Evolutionary conservation across 257 asterid genomes (phyloP).

Genomic region (Leptodermis oblonga): DNA sequence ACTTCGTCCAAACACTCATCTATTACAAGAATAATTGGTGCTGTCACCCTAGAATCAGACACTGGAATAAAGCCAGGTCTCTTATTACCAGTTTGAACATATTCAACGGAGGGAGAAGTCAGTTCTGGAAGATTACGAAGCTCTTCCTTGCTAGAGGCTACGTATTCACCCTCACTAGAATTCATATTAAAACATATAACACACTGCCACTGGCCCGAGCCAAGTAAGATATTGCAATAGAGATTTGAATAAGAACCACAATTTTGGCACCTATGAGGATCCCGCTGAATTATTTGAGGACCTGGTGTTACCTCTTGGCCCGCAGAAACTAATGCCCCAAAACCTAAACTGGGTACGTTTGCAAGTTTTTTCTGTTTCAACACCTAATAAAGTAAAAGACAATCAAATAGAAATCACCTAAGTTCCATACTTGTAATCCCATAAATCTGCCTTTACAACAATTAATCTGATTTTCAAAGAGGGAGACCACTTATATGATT

Average conservation of each 20-base stretch:
- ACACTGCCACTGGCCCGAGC: constrained; percentile 99
- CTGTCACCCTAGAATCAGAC: constrained; percentile 73
- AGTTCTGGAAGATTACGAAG: constrained; percentile 74
- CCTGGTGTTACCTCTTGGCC: constrained; percentile 81
- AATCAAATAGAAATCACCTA: too few species aligned
- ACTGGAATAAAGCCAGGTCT: constrained; percentile 81
- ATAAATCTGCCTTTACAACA: too few species aligned
- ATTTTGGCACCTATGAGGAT: constrained; percentile 82
- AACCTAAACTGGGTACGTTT: constrained; percentile 77
- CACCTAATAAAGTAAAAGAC: constrained; percentile 45
- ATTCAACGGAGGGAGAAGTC: constrained; percentile 73
- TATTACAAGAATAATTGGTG: constrained; percentile 80
- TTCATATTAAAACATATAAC: constrained; percentile 77
- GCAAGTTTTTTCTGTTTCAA: constrained; percentile 84
- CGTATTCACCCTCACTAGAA: constrained; percentile 86
- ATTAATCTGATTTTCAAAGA: too few species aligned
- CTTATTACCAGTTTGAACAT: constrained; percentile 63
- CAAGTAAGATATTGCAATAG: constrained; percentile 76
- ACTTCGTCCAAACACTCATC: constrained; percentile 93
- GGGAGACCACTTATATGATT: too few species aligned
- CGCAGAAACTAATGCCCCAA: constrained; percentile 87
- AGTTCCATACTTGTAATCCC: too few species aligned
- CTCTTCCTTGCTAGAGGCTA: constrained; percentile 77
- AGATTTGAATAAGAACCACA: constrained; percentile 93
- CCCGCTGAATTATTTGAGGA: constrained; percentile 87